Base-by-base conservation (phyloP, 305 asterid species). In the Fraxinus paxiana region DNA sequence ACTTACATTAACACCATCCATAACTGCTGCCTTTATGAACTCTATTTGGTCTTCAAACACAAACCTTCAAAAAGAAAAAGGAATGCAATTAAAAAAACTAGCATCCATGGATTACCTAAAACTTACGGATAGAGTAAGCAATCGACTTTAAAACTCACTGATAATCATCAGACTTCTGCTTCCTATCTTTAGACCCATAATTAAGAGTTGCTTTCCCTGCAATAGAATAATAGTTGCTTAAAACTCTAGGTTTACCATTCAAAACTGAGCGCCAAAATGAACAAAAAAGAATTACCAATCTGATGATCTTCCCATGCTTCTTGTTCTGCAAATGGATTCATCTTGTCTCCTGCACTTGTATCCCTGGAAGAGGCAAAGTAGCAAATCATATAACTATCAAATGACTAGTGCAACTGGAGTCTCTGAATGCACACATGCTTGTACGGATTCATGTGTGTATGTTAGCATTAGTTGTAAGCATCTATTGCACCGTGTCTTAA, bases 271-370 rank as follows among this genome's bases (percentile, higher is more conserved):
- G 73, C 72, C n/a, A 24, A 54, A 30, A 80, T 5, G 51, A 69
- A 43, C 63, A 43, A 38, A 26, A 34, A 61, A 77, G 26, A 74
- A 63, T 37, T 87, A 91, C 96, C 97, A 73, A 92, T 92, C 91
- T 94, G 98, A 86, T 94, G 97, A 12, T 94, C 97, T 87, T 94
- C 98, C 98, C 98, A 94, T 17, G 97, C 98, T 89, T 94, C 98
- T 89, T 94, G 97, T 88, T 94, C 98, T 13, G 92, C 93, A 83
- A 90, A 90, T 15, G 93, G 92, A 81, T 90, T 90, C 98, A 94
- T 94, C 89, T 94, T 94, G 81, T 93, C 97, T 48, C 83, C 92
- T 56, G 93, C 96, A 79, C 82, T 82, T 79, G 92, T 87, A 88
- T 94, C 98, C 92, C 98, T 93, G 85, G 18, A 67, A 38, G 41